Base-by-base conservation (phyloP, 2,329 filamentous ascomycete species). In the Aspergillus ruber region DNA sequence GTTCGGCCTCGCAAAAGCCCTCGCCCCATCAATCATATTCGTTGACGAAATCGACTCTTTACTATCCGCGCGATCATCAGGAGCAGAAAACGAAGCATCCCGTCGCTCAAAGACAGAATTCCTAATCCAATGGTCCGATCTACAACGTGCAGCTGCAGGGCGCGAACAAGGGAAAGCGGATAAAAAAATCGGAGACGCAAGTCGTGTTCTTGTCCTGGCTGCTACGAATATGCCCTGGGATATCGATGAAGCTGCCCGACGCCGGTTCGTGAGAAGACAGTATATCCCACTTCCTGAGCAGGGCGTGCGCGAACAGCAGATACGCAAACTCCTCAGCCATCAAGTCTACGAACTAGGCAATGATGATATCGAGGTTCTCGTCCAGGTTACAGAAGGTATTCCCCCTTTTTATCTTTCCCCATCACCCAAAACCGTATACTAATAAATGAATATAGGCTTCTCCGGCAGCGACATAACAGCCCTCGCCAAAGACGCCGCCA, bases 21-120 rank as follows among this genome's bases (percentile, higher is more conserved):
- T 97, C 40, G 90, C 93, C 0, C 93, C 93, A 0, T 93, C 87
- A 51, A 97, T 98, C 64, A 97, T 98, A 49, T 98, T 98, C 58
- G 90, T 98, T 4, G 93, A 98, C 61, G 93, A 98, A 65, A 98
- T 98, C 53, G 93, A 98, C 66, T 95, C 90, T 0, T 74, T 98
- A 0, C 77, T 98, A 0, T 95, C 90, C 1, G 83, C 90, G 13
- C 79, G 93, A 44, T 88, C 88, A 0, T 84, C 84, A 1, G 65
- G 67, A 3, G 85, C 88, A 1, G 93, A 97, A 62, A 88, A 97
- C 59, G 93, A 98, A 69, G 89, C 93, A 1, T 95, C 90, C 0
- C 79, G 91, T 48, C 81, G 93, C 47, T 95, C 96, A 63, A 98
- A 98, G 71, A 98, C 93, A 0, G 93, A 98, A 63, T 98, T 98